Conservation (phyloP, 2,329 filamentous ascomycete species). For the Emmonsiellopsis sp. region DNA sequence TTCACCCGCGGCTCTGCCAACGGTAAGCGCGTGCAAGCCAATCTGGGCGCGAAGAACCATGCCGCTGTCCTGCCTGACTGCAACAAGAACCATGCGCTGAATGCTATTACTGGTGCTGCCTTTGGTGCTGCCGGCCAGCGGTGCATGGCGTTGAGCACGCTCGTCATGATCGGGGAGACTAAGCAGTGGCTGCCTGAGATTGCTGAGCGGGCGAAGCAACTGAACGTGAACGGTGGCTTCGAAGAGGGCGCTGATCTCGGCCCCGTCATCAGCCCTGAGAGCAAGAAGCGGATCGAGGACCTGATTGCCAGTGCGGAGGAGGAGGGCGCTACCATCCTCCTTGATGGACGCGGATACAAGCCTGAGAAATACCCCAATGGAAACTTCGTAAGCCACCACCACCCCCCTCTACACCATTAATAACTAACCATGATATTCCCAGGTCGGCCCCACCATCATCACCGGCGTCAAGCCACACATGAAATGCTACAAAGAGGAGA, state of each 20-base stretch:
- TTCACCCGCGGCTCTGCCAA: constrained; percentile 59
- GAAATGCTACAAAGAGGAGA: constrained; percentile 59
- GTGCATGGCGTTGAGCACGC: constrained; percentile 60
- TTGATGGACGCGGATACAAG: constrained; percentile 54
- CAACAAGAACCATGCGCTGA: constrained; percentile 60
- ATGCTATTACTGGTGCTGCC: constrained; percentile 57
- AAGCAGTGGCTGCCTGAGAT: constrained; percentile 57
- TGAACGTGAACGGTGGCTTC: constrained; percentile 53
- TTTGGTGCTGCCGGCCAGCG: constrained; percentile 62
- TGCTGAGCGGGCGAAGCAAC: constrained; percentile 49
- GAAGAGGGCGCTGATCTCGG: constrained; percentile 54
- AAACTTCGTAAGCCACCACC: constrained; percentile 47
- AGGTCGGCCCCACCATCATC: constrained; percentile 58
- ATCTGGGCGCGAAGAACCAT: constrained; percentile 63
- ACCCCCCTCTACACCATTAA: not conserved
- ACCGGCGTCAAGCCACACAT: constrained; percentile 57
- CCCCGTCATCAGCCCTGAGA: constrained; percentile 54
- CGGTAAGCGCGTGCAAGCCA: constrained; percentile 61
- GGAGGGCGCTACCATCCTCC: constrained; percentile 55
- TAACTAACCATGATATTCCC: not conserved
- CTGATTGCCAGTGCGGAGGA: constrained; percentile 53
- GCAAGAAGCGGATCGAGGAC: constrained; percentile 55
- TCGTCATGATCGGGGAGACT: constrained; percentile 57
- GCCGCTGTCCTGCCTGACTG: constrained; percentile 57
- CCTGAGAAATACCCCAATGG: constrained; percentile 57